These are phyloP conservation scores for Trichophyton verrucosum DNA, from an alignment of 2,329 filamentous ascomycete species.

Conservation along the genomic window DNA sequence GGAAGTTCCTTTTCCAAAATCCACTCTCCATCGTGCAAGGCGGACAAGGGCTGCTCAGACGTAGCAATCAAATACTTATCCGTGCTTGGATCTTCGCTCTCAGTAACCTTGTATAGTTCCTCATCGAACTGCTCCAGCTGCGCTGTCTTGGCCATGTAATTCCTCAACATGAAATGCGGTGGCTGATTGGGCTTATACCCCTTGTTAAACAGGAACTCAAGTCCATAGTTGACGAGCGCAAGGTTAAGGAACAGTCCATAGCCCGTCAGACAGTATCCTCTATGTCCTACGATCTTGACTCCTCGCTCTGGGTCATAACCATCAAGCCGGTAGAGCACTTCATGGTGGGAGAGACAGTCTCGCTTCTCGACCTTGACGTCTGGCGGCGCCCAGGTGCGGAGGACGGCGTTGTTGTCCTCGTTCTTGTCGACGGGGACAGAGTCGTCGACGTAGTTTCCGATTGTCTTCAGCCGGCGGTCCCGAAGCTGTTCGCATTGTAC, in stretches of 20 bases:
- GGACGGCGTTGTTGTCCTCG: conserved; percentile 73
- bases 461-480: conserved; percentile 64
- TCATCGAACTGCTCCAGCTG: conserved; percentile 97
- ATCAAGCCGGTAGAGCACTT: conserved; percentile 75
- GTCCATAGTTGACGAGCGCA: conserved; percentile 86
- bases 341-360: conserved; percentile 77
- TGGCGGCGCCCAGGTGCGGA: conserved; percentile 70
- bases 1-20: conserved; percentile 71
- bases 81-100: conserved; percentile 70
- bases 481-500: conserved; percentile 61
- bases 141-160: conserved; percentile 95
- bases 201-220: conserved; percentile 72
- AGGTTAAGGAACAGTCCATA: conserved; percentile 89
- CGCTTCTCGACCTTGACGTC: conserved; percentile 62
- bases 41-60: conserved; percentile 88
- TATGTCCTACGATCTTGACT: conserved; percentile 86
- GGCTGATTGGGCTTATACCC: conserved; percentile 76
- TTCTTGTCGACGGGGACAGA: conserved; percentile 72
- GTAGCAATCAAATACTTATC: conserved; percentile 80
- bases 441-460: conserved; percentile 86
- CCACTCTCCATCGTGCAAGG: conserved; percentile 90
- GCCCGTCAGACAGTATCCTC: conserved; percentile 81
- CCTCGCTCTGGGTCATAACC: conserved; percentile 89
- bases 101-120: conserved; percentile 87
- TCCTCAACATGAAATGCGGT: conserved; percentile 87